Evolutionary conservation across 768 basidiomycete genomes (phyloP).

Genomic region (Collybia mongolica): DNA sequence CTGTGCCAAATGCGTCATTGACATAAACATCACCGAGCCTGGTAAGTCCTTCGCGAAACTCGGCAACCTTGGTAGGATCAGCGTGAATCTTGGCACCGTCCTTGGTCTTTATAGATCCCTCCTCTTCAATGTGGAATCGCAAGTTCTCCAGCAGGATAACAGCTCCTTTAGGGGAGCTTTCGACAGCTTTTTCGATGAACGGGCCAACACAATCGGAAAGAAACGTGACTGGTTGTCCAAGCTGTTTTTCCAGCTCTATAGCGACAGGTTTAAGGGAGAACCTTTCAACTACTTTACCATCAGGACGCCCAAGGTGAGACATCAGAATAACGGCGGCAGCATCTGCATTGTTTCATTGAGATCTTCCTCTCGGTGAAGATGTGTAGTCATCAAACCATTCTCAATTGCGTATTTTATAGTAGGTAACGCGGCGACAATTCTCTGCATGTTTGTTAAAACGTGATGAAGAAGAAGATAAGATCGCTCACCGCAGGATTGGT

Average conservation of each 20-base stretch:
- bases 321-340: constrained; percentile 87
- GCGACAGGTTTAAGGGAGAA: constrained; percentile 91
- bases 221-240: constrained; percentile 77
- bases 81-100: constrained; percentile 96
- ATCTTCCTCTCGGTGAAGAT: too few relatives aligned
- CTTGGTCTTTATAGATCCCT: constrained; percentile 91
- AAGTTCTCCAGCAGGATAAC: constrained; percentile 95
- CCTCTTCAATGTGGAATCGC: constrained; percentile 98
- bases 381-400: constrained; percentile 46
- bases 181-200: constrained; percentile 79
- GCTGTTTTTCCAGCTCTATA: constrained; percentile 71
- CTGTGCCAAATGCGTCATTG: constrained; percentile 99
- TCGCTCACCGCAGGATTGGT: constrained; percentile 90
- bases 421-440: constrained; percentile 95
- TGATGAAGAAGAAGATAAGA: background rate
- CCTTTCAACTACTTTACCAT: constrained; percentile 86
- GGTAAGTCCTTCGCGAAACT: constrained; percentile 88
- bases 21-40: constrained; percentile 94
- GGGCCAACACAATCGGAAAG: constrained; percentile 82
- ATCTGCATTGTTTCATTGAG: constrained; percentile 36
- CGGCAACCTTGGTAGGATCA: constrained; percentile 71
- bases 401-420: constrained; percentile 93
- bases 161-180: constrained; percentile 59
- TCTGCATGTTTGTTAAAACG: constrained; percentile 42
- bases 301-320: constrained; percentile 97